Evolutionary conservation across 169 alveolate genomes (phyloP).

Genomic region (Plasmodium yoelii): DNA sequence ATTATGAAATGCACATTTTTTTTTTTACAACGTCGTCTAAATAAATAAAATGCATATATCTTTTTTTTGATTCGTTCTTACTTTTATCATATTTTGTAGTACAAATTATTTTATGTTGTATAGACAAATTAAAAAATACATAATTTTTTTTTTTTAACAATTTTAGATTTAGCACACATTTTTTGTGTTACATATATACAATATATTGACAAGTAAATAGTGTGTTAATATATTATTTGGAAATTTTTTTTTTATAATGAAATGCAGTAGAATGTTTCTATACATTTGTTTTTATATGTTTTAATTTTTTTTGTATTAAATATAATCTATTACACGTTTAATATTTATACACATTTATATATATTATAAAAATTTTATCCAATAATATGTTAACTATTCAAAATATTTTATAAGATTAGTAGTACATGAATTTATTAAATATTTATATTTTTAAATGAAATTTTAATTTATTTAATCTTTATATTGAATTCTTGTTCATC

Average conservation of each 20-base stretch:
- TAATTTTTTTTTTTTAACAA: conserved; percentile 40
- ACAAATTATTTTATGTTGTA: conserved; percentile 35
- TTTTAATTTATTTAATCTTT: too few species aligned
- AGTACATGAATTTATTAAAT: too few species aligned
- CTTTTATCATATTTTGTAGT: conserved; percentile 5
- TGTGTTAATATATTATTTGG: conserved; percentile 1
- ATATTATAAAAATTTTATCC: not conserved
- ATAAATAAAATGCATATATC: not conserved
- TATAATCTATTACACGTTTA: not conserved
- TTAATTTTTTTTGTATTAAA: not conserved
- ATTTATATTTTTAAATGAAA: too few species aligned
- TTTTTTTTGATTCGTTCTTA: not conserved
- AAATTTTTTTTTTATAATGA: not conserved
- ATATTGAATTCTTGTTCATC: too few species aligned
- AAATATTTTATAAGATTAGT: too few species aligned
- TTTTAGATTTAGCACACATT: conserved; percentile 66
- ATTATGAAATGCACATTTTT: conserved; percentile 4
- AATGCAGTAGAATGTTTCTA: not conserved
- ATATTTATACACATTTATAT: not conserved
- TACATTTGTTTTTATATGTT: not conserved
- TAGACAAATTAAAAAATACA: conserved; percentile 41
- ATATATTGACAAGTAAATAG: not conserved
- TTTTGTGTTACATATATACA: conserved; percentile 4
- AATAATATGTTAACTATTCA: too few species aligned
- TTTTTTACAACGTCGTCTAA: not conserved